Percentiles rank a stretch among this genome's conserved stretches.
These are phyloP conservation scores for Dujonia santamariae DNA, from an alignment of 1,139 yeast genomes.

Conservation along the genomic window DNA sequence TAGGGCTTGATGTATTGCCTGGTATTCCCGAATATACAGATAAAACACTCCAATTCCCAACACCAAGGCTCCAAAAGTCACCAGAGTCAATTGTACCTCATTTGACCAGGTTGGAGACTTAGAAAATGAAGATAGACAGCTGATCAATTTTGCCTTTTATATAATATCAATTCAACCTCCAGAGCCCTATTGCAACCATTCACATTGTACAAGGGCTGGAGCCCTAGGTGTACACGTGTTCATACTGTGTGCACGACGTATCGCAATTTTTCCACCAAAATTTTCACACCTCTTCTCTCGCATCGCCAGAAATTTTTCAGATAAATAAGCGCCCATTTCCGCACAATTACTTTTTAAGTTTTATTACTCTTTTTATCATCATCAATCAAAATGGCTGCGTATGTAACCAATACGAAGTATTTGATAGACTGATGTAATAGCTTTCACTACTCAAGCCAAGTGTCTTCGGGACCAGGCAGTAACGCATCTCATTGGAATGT, in stretches of 20 bases:
- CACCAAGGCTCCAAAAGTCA: too few relatives aligned
- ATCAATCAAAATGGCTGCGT: slow-evolving; percentile 12
- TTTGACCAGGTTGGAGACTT: too few relatives aligned
- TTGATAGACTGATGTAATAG: not conserved
- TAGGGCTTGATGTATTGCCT: too few relatives aligned
- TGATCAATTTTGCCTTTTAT: too few relatives aligned
- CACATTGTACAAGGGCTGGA: not conserved
- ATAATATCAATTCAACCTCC: too few relatives aligned
- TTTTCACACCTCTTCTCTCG: not conserved
- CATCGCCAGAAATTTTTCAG: slow-evolving; percentile 1
- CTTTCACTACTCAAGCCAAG: slow-evolving; percentile 1
- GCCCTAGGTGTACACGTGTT: slow-evolving; percentile 4
- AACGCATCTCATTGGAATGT: too few relatives aligned
- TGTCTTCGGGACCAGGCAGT: slow-evolving; percentile 3
- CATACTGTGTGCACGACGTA: not conserved
- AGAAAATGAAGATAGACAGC: too few relatives aligned
- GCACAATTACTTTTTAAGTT: not conserved
- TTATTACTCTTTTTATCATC: slow-evolving; percentile 4
- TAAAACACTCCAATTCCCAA: too few relatives aligned
- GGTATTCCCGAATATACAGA: too few relatives aligned
- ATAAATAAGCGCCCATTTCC: not conserved
- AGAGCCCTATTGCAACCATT: too few relatives aligned
- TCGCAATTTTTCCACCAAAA: not conserved
- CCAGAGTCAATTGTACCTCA: too few relatives aligned
- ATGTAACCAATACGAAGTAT: slow-evolving; percentile 6